Evolutionary conservation across 2,329 filamentous ascomycete species (phyloP).

Genomic region (Orbilia oligospora): DNA sequence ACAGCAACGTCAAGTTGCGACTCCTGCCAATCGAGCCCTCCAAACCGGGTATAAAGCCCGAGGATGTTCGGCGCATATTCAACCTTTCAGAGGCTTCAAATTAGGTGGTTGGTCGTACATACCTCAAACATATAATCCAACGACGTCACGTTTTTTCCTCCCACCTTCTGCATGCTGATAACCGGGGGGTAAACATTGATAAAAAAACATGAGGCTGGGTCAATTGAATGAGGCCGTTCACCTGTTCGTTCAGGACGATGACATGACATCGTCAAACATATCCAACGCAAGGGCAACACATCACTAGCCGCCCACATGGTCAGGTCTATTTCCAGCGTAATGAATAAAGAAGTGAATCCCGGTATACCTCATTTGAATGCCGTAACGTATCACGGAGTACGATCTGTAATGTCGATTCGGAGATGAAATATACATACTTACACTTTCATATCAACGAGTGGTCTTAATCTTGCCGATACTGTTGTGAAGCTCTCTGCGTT

Average conservation of each 20-base stretch:
- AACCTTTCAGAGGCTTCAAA: constrained; percentile 37
- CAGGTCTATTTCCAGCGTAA: constrained; percentile 11
- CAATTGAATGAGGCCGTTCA: constrained; percentile 47
- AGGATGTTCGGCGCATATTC: constrained; percentile 52
- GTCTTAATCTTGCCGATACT: constrained; percentile 14
- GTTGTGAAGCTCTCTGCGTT: constrained; percentile 25
- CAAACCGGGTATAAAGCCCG: constrained; percentile 36
- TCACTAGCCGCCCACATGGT: constrained; percentile 21
- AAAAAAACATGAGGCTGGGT: constrained; percentile 57
- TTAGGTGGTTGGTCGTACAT: constrained; percentile 40
- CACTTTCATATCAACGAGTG: no score
- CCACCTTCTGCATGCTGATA: no score
- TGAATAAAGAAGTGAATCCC: background rate
- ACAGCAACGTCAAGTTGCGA: constrained; percentile 9
- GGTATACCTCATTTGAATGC: constrained; percentile 8
- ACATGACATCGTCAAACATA: constrained; percentile 59
- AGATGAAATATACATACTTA: no score
- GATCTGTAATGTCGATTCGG: constrained; percentile 17
- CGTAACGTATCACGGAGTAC: constrained; percentile 35
- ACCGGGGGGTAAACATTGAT: background rate
- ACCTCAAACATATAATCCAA: background rate
- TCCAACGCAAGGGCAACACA: constrained; percentile 38
- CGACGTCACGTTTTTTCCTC: constrained; percentile 44
- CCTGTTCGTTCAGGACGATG: constrained; percentile 45
- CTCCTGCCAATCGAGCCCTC: constrained; percentile 30